A percentile compares a stretch with the other conserved stretches of the same genome.
phyloP scores from a whole-genome alignment of 441 rosid species.

The Erodium chrysanthum region DNA sequence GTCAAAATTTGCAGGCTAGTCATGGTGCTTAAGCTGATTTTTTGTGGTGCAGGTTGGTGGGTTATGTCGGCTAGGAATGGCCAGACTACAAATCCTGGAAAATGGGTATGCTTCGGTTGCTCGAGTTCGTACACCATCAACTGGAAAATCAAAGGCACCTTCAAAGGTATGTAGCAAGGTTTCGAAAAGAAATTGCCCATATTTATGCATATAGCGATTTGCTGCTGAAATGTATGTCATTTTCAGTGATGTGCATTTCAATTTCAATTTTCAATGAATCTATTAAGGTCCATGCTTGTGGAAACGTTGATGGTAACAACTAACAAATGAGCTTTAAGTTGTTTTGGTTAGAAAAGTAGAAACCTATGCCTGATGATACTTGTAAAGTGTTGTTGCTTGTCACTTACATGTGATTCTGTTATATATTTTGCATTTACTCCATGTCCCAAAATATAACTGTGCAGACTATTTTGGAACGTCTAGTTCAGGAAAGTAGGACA shows the following conservation, averaged over 20 bases:
- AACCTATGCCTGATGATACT: not conserved
- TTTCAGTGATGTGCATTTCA: not conserved
- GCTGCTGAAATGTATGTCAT: not conserved
- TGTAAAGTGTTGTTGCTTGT: not conserved
- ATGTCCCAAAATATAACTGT: no score
- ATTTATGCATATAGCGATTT: not conserved
- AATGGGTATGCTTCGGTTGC: not conserved
- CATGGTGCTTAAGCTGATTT: not conserved
- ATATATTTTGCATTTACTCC: not conserved
- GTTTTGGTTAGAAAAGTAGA: not conserved
- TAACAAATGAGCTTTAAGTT: not conserved
- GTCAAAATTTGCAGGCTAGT: not conserved
- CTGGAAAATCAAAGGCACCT: not conserved
- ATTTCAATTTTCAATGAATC: not conserved
- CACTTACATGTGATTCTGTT: not conserved
- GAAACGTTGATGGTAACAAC: not conserved
- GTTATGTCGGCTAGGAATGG: not conserved
- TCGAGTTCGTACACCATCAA: not conserved
- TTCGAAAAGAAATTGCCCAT: not conserved
- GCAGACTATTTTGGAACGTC: no score
- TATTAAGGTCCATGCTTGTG: not conserved
- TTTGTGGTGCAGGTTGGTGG: conserved; percentile 3
- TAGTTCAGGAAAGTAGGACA: not conserved
- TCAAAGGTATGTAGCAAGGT: not conserved
- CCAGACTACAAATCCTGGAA: not conserved